phyloP scores from a whole-genome alignment of 2,329 filamentous ascomycete genomes.

The Incumbomyces delicatus region DNA sequence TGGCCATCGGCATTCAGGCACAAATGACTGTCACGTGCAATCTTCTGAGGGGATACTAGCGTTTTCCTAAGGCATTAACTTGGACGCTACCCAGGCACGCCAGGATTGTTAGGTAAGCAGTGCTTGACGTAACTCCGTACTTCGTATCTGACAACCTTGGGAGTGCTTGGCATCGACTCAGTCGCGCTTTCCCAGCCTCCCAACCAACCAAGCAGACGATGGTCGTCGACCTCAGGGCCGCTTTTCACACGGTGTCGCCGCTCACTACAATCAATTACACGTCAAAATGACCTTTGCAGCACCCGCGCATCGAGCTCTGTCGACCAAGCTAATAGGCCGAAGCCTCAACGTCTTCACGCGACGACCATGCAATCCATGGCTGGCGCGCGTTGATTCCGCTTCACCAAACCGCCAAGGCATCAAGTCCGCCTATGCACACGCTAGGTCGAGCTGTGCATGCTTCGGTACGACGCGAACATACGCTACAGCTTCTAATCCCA shows the following conservation, averaged over 20 bases:
- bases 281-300: slow-evolving; percentile 15
- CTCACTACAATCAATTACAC: not conserved
- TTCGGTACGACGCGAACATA: slow-evolving; percentile 19
- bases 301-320: slow-evolving; percentile 13
- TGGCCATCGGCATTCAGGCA: too few relatives aligned
- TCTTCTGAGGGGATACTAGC: too few relatives aligned
- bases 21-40: too few relatives aligned
- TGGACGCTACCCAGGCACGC: too few relatives aligned
- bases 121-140: too few relatives aligned
- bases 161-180: not conserved
- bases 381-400: slow-evolving; percentile 17
- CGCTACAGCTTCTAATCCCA: slow-evolving; percentile 22
- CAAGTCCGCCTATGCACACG: not conserved
- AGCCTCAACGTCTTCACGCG: slow-evolving; percentile 18
- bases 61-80: too few relatives aligned
- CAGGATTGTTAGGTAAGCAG: too few relatives aligned
- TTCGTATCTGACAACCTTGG: too few relatives aligned
- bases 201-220: not conserved
- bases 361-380: slow-evolving; percentile 12
- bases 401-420: slow-evolving; percentile 13
- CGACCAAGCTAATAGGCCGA: slow-evolving; percentile 13
- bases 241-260: not conserved
- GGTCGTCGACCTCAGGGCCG: slow-evolving; percentile 3
- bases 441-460: slow-evolving; percentile 1
- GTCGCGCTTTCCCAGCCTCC: slow-evolving; percentile 4